These are phyloP conservation scores for Jatropha multifida DNA, from an alignment of 441 rosid species.

Conservation along the genomic window DNA sequence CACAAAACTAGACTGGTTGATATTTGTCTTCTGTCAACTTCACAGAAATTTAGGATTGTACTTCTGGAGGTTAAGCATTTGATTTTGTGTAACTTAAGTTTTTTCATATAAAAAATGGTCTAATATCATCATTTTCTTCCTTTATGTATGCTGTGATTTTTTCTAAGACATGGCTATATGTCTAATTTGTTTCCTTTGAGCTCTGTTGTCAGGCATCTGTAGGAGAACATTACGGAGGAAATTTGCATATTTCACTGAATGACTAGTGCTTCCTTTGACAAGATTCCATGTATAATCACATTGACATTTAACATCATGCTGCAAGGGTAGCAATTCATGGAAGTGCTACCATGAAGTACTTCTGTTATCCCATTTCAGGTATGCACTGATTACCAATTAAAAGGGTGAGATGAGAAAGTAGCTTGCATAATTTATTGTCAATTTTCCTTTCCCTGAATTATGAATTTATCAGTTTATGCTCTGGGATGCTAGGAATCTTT, in stretches of 20 bases:
- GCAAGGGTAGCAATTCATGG: not conserved
- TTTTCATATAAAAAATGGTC: not conserved
- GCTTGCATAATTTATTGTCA: not conserved
- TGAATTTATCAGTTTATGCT: not conserved
- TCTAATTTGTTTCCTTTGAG: slow-evolving; percentile 15
- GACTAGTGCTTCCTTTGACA: slow-evolving; percentile 12
- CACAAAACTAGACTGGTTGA: not conserved
- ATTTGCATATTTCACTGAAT: slow-evolving; percentile 35
- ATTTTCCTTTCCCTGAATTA: not conserved
- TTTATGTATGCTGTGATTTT: not conserved
- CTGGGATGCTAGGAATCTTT: not conserved
- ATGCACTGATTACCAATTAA: not conserved
- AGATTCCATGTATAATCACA: slow-evolving; percentile 2
- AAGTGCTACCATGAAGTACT: not conserved
- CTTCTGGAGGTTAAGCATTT: not conserved
- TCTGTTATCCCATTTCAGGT: not conserved
- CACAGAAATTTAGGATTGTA: not conserved
- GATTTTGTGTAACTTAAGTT: not conserved
- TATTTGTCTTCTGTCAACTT: not conserved
- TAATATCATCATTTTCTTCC: not conserved
- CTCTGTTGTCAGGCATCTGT: slow-evolving; percentile 45
- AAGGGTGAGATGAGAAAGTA: slow-evolving; percentile 13
- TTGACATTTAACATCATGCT: slow-evolving; percentile 6
- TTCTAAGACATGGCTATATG: not conserved
- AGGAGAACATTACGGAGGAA: slow-evolving; percentile 73